Evolutionary conservation across 2,329 filamentous ascomycete genomes (phyloP), one percentile per base, ranked within the genome.

Genomic region (Diaporthe longicolla): DNA sequence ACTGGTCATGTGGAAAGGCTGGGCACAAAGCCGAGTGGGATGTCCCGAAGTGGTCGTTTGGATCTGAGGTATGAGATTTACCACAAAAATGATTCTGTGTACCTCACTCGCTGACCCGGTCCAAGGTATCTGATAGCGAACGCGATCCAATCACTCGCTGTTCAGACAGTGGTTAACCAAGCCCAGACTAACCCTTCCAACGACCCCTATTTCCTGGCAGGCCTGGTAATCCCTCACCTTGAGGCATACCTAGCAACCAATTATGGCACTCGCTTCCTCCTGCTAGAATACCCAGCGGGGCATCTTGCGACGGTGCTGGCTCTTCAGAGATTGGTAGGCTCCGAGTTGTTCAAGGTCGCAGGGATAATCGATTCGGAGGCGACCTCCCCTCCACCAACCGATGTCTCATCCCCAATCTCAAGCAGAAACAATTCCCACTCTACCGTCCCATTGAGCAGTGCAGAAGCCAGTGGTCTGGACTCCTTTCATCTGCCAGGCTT

Each of bases 161-260:
- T 87, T 1, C 89, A 89, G 73, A 85, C 85, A 1, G 80, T 88
- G 10, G 79, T 85, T 4, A 85, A 86, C 71, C 88, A 89, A 74
- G 85, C 84, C 4, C 84, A 86, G 43, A 86, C 87, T 72, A 89
- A 89, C 76, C 89, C 89, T 0, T 88, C 91, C 74, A 83, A 84
- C 21, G 87, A 89, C 77, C 85, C 88, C 1, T 83, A 86, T 29
- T 82, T 89, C 21, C 84, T 92, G 2, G 90, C 91, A 2, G 87
- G 88, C 0, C 83, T 91, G 2, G 85, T 92, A 29, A 83, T 92
- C 52, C 89, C 90, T 1, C 89, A 91, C 74, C 83, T 93, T 1
- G 90, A 92, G 77, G 87, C 87, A 0, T 92, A 91, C 75, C 83
- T 92, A 65, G 84, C 87, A 6, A 82, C 85, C 1, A 88, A 91